Percentiles rank a stretch among this genome's conserved stretches.
Evolutionary conservation across 352 stramenopile genomes (phyloP).

Genomic region (Phytophthora pseudosyringae): DNA sequence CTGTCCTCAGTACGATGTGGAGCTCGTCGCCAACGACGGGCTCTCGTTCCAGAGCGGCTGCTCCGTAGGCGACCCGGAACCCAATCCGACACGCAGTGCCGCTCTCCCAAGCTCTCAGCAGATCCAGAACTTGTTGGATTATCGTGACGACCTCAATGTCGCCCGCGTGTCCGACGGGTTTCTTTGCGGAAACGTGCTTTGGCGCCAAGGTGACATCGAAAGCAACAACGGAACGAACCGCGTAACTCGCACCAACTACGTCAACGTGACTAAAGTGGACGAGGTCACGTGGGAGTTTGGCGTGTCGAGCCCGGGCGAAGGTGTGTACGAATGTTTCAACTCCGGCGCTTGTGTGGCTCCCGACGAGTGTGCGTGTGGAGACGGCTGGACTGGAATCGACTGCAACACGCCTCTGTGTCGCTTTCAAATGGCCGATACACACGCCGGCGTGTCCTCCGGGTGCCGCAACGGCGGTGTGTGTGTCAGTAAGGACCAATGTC

Average conservation of each 20-base stretch:
- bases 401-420: slow-evolving; percentile 95
- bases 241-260: slow-evolving; percentile 90
- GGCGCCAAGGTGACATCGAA: slow-evolving; percentile 93
- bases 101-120: slow-evolving; percentile 40
- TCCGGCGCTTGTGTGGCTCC: slow-evolving; percentile 92
- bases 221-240: slow-evolving; percentile 55
- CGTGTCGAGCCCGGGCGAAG: slow-evolving; percentile 76
- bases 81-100: slow-evolving; percentile 48
- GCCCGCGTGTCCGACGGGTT: slow-evolving; percentile 59
- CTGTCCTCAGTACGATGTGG: slow-evolving; percentile 83
- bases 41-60: slow-evolving; percentile 95
- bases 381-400: slow-evolving; percentile 94
- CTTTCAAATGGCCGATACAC: slow-evolving; percentile 54
- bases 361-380: slow-evolving; percentile 92
- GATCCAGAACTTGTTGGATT: slow-evolving; percentile 59
- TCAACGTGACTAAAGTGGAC: slow-evolving; percentile 90
- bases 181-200: slow-evolving; percentile 91
- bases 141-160: slow-evolving; percentile 64
- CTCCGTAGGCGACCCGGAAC: slow-evolving; percentile 65
- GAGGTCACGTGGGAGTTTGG: slow-evolving; percentile 78
- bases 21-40: slow-evolving; percentile 93
- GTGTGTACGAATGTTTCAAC: slow-evolving; percentile 96
- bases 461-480: slow-evolving; percentile 96
- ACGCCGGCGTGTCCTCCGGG: slow-evolving; percentile 68
- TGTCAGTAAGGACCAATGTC: slow-evolving; percentile 91